Evolutionary conservation across 2,329 filamentous ascomycete species (phyloP).

Genomic region (Pseudogymnoascus verrucosus): DNA sequence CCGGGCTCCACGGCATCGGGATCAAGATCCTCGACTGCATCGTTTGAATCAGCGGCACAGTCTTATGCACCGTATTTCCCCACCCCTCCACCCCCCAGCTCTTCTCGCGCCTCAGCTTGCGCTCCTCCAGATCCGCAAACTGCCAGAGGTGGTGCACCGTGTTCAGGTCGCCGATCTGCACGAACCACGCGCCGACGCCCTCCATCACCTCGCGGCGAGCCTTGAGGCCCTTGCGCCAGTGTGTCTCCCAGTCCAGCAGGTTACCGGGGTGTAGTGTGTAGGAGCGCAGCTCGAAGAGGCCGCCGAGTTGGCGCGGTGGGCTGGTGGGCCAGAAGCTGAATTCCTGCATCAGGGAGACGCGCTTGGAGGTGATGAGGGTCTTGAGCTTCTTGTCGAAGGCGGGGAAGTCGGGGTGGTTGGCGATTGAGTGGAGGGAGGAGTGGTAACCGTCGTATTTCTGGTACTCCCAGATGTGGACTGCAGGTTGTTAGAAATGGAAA

Average conservation of each 20-base stretch:
- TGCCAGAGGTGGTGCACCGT: constrained; percentile 98
- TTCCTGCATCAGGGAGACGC: constrained; percentile 93
- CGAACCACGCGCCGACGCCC: constrained; percentile 96
- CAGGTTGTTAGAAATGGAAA: constrained; percentile 25
- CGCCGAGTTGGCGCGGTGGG: constrained; percentile 78
- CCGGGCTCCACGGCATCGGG: constrained; percentile 93
- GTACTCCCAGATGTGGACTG: constrained; percentile 99
- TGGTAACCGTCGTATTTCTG: constrained; percentile 96
- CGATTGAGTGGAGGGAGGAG: constrained; percentile 77
- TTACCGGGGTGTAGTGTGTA: constrained; percentile 96
- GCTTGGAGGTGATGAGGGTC: constrained; percentile 74
- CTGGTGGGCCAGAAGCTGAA: constrained; percentile 99
- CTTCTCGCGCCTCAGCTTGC: constrained; percentile 81
- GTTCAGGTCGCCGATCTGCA: constrained; percentile 95
- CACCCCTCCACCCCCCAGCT: constrained; percentile 94
- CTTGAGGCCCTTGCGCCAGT: constrained; percentile 88
- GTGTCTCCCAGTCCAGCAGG: constrained; percentile 95
- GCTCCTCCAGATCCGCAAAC: constrained; percentile 92
- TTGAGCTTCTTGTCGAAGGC: constrained; percentile 81
- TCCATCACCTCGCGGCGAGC: constrained; percentile 96
- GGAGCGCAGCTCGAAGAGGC: constrained; percentile 89
- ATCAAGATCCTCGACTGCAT: constrained; percentile 95
- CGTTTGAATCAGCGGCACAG: constrained; percentile 87
- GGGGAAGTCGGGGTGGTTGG: constrained; percentile 72
- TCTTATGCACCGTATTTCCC: constrained; percentile 97